Evolutionary conservation across 1,284 basidiomycete genomes (phyloP), one percentile per base, ranked within the genome.

Genomic region (Chalciporus sp.): DNA sequence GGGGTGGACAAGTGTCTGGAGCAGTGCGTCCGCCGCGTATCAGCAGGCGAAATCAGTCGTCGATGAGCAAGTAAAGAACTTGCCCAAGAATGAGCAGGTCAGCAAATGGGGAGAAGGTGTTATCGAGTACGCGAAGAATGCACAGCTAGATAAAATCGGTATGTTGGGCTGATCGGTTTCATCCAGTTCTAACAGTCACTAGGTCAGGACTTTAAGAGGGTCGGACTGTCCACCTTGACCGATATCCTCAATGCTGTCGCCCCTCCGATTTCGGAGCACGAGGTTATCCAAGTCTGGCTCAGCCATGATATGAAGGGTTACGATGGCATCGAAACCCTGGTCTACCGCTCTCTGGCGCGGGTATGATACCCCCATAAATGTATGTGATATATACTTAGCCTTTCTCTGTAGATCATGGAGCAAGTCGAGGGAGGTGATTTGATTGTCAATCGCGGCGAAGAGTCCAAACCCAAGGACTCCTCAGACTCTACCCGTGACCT

Each of bases 271-370:
- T 92, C 95, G 12, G 94, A 95, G 63, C 96, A 99, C 70, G 97
- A 99, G 74, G 94, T 98, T 19, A 92, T 99, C 56, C 88, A 97
- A 69, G 88, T 99, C 7, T 95, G 92, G 85, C 78, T 99, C 37
- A 90, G 90, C 61, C 95, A 99, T 75, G 95, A 96, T 62, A 96
- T 99, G 95, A 78, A 84, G 55, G 96, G 97, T 12, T 98, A 97
- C 68, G 94, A 95, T 51, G 97, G 96, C 14, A 85, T 99, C 44
- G 95, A 98, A 71, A 83, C 87, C n/a, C 82, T 99, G n/a, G 92
- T 95, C 11, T 99, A 98, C 74, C 85, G 88, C 40, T 86, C 92
- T 1, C 76, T 95, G 35, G 75, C 90, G 27, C 81, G 86, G 67
- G 92, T 93, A 65, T 53, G 86, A 70, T 26, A 37, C 43, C 44